phyloP scores from a whole-genome alignment of 371 early-diverging fungal species.

The Mucor indicus region DNA sequence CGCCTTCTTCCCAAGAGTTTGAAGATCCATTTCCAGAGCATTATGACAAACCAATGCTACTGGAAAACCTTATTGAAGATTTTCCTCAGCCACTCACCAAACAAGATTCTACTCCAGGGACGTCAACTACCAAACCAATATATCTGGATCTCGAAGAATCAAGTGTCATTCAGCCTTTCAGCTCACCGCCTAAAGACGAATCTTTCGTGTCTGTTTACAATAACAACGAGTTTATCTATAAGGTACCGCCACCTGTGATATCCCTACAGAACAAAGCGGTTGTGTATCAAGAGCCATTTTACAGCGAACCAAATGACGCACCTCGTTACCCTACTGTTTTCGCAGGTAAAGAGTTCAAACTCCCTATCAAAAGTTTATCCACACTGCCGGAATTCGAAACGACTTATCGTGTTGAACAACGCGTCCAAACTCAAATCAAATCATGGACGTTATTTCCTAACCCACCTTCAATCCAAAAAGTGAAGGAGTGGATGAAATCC shows the following conservation, averaged over 20 bases:
- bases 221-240: constrained; percentile 16
- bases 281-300: constrained; percentile 62
- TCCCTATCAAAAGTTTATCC: constrained; percentile 25
- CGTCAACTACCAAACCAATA: too few species aligned
- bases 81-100: too few species aligned
- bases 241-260: constrained; percentile 20
- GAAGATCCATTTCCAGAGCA: too few species aligned
- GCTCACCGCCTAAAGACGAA: too few species aligned
- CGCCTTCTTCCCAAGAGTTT: too few species aligned
- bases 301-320: constrained; percentile 54
- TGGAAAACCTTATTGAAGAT: too few species aligned
- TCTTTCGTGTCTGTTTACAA: too few species aligned
- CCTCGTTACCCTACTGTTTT: constrained; percentile 49
- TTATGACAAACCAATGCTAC: too few species aligned
- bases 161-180: too few species aligned
- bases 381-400: constrained; percentile 21
- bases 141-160: too few species aligned
- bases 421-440: constrained; percentile 5
- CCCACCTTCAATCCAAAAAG: constrained; percentile 32
- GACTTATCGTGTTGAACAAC: not conserved
- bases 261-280: constrained; percentile 2
- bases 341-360: constrained; percentile 52
- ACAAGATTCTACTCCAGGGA: too few species aligned
- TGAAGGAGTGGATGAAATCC: constrained; percentile 22
- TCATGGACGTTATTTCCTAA: constrained; percentile 26